phyloP scores from a whole-genome alignment of 306 rosid species.

The Arachis hypogaea region DNA sequence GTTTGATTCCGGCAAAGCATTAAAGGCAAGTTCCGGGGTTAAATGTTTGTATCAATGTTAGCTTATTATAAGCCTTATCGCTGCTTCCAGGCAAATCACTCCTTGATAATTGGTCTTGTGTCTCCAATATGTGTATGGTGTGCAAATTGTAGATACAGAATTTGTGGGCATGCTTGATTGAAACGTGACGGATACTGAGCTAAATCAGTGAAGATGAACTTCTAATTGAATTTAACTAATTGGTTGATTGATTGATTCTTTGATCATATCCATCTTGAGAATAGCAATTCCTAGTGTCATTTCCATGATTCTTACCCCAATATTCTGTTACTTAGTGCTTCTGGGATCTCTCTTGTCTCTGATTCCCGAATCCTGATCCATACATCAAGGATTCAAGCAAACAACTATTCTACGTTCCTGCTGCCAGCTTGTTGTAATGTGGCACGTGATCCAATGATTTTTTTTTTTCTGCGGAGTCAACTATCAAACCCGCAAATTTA shows the following conservation, averaged over 20 bases:
- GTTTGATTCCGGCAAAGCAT: conserved; percentile 39
- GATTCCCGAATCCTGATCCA: not conserved
- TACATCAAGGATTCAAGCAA: not conserved
- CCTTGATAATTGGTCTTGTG: conserved; percentile 27
- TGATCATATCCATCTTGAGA: conserved; percentile 1
- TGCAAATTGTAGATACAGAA: conserved; percentile 56
- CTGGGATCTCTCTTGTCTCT: conserved; percentile 11
- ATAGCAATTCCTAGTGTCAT: not conserved
- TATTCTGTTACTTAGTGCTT: not conserved
- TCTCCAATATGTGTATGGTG: conserved; percentile 44
- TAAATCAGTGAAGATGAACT: conserved; percentile 5
- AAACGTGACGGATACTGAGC: conserved; percentile 41
- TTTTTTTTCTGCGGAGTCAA: not conserved
- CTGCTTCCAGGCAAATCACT: conserved; percentile 13
- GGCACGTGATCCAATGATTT: conserved; percentile 2
- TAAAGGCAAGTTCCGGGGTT: conserved; percentile 29
- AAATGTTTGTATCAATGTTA: conserved; percentile 27
- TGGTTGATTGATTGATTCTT: conserved; percentile 31
- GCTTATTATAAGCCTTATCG: conserved; percentile 30
- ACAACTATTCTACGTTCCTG: not conserved
- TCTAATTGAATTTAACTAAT: not conserved
- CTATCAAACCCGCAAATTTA: not conserved
- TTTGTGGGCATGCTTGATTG: conserved; percentile 35
- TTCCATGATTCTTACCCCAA: not conserved
- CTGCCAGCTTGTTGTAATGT: not conserved